Evolutionary conservation across 352 stramenopile genomes (phyloP).

Genomic region (Globisporangium spinosum): DNA sequence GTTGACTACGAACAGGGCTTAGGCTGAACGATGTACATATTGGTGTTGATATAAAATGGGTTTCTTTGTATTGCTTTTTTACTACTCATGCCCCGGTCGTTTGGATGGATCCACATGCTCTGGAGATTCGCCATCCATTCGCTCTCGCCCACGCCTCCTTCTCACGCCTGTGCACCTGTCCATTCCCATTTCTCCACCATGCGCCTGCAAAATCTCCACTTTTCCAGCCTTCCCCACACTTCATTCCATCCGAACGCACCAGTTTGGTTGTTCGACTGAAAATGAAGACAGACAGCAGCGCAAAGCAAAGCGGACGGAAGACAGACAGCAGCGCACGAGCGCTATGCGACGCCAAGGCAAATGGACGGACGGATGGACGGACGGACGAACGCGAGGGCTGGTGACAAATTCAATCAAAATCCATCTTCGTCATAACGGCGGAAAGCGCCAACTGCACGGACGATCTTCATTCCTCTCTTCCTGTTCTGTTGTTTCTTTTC

Average conservation of each 20-base stretch:
- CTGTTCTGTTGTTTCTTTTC: slow-evolving; percentile 11
- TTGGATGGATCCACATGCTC: not conserved
- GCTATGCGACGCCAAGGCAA: not conserved
- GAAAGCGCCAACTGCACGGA: slow-evolving; percentile 6
- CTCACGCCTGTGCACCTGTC: not conserved
- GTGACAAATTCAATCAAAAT: slow-evolving; percentile 11
- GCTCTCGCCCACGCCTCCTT: not conserved
- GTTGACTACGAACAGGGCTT: too few species aligned
- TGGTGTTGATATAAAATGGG: not conserved
- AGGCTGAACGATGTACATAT: not conserved
- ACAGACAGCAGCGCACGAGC: not conserved
- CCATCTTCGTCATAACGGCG: slow-evolving; percentile 10
- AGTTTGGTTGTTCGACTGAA: not conserved
- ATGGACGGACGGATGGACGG: not conserved
- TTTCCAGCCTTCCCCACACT: not conserved
- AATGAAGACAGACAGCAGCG: too few species aligned
- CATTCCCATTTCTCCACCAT: not conserved
- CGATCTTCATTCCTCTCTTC: slow-evolving; percentile 12
- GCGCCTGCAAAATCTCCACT: not conserved
- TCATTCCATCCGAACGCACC: not conserved
- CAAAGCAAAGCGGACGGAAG: too few species aligned
- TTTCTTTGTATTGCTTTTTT: not conserved
- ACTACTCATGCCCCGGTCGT: not conserved
- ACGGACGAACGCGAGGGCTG: not conserved
- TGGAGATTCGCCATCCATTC: not conserved